A percentile compares a stretch with the other conserved stretches of the same genome.
Conservation (phyloP, 2,329 filamentous ascomycete species). For the Coniochaeta pulveracea region DNA sequence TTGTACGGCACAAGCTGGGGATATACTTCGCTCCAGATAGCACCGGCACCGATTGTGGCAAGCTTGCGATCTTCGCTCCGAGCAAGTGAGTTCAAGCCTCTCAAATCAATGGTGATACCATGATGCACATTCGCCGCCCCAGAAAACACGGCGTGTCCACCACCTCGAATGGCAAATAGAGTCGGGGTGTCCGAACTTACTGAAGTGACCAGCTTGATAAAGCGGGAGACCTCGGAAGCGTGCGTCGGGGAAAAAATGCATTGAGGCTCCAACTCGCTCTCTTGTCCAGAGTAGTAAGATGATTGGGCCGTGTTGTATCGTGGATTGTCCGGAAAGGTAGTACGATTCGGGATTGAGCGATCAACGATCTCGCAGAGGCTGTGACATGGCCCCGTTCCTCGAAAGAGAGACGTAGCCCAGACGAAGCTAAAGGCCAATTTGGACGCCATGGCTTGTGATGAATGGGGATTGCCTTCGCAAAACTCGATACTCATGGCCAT, state of each 20-base stretch:
- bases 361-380: constrained; percentile 1
- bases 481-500: too few relatives aligned
- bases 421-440: too few relatives aligned
- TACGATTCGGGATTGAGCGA: not conserved
- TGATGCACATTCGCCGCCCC: constrained; percentile 10
- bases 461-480: too few relatives aligned
- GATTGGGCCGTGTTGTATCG: constrained; percentile 3
- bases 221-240: constrained; percentile 4
- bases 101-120: constrained; percentile 25
- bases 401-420: too few relatives aligned
- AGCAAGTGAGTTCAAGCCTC: constrained; percentile 17
- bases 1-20: constrained; percentile 14
- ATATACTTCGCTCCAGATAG: constrained; percentile 25
- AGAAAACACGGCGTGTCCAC: constrained; percentile 7
- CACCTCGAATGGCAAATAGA: constrained; percentile 7
- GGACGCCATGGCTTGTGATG: too few relatives aligned
- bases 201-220: constrained; percentile 4
- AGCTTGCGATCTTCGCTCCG: constrained; percentile 17
- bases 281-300: constrained; percentile 7
- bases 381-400: too few relatives aligned
- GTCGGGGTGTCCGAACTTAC: not conserved
- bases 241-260: constrained; percentile 8
- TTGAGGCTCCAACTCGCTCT: constrained; percentile 5
- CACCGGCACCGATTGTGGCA: constrained; percentile 22
- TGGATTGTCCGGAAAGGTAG: not conserved